A percentile compares a stretch with the other conserved stretches of the same genome.
Conservation (phyloP, 2,329 filamentous ascomycete species). For the Aspergillus sp. region DNA sequence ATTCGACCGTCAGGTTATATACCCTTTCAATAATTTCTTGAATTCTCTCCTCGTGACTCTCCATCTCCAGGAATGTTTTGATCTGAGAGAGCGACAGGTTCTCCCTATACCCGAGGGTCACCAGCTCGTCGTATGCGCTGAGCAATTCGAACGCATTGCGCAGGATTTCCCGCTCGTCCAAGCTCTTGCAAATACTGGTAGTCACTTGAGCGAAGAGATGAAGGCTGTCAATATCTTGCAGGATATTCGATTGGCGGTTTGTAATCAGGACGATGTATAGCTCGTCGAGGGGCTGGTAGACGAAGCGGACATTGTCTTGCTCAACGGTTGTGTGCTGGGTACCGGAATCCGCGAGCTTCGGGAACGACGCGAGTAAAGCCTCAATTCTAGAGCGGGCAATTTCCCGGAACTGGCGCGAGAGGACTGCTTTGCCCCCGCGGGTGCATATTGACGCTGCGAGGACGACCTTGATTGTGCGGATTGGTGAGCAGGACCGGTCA, state of each 20-base stretch:
- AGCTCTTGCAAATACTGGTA: conserved; percentile 89
- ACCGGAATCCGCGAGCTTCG: conserved; percentile 92
- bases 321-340: conserved; percentile 98
- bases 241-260: conserved; percentile 98
- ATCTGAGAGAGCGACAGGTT: conserved; percentile 96
- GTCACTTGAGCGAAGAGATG: conserved; percentile 98
- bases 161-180: conserved; percentile 93
- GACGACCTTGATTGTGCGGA: conserved; percentile 68
- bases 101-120: conserved; percentile 92
- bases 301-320: conserved; percentile 98
- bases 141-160: conserved; percentile 95
- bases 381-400: conserved; percentile 97
- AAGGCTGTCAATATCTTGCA: conserved; percentile 97
- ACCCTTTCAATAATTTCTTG: conserved; percentile 95
- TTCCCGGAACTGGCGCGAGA: conserved; percentile 96
- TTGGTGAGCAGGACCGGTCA: conserved; percentile 16
- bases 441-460: conserved; percentile 99
- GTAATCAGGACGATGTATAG: conserved; percentile 99
- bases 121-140: conserved; percentile 94
- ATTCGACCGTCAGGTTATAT: conserved; percentile 33
- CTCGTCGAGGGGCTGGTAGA: conserved; percentile 98
- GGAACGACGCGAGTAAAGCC: conserved; percentile 92
- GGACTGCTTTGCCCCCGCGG: conserved; percentile 94
- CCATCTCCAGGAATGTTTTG: conserved; percentile 99
- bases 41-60: conserved; percentile 97